phyloP scores from a whole-genome alignment of 2,329 filamentous ascomycete species.

The Cladophialophora chaetospira region DNA sequence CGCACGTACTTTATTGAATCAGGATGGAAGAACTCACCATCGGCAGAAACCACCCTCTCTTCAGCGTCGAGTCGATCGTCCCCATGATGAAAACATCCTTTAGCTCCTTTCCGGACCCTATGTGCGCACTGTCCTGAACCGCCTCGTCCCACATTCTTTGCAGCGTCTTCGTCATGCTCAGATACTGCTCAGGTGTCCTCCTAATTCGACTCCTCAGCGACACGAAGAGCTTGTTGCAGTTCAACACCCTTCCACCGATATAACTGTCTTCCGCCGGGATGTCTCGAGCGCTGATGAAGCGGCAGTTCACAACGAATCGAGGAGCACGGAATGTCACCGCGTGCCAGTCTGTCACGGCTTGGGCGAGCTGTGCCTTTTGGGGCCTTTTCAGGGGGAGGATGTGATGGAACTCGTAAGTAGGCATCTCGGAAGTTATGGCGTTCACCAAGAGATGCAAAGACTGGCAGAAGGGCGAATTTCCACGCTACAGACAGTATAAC shows the following conservation, averaged over 20 bases:
- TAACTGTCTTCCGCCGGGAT: background rate
- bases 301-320: background rate
- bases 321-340: background rate
- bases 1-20: background rate
- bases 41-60: background rate
- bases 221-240: background rate
- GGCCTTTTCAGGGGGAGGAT: background rate
- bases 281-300: background rate
- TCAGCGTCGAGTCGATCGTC: background rate
- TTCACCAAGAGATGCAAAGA: too few species aligned
- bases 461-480: too few species aligned
- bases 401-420: conserved; percentile 26
- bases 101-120: background rate
- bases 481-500: too few species aligned
- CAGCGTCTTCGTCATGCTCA: background rate
- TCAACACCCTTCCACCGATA: background rate
- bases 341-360: background rate
- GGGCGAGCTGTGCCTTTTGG: background rate
- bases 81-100: background rate
- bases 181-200: background rate
- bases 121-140: background rate
- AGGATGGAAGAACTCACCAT: background rate
- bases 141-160: background rate
- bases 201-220: background rate
- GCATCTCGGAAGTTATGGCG: too few species aligned